phyloP scores from a whole-genome alignment of 1,284 basidiomycete species.

The Moniliella sp. region DNA sequence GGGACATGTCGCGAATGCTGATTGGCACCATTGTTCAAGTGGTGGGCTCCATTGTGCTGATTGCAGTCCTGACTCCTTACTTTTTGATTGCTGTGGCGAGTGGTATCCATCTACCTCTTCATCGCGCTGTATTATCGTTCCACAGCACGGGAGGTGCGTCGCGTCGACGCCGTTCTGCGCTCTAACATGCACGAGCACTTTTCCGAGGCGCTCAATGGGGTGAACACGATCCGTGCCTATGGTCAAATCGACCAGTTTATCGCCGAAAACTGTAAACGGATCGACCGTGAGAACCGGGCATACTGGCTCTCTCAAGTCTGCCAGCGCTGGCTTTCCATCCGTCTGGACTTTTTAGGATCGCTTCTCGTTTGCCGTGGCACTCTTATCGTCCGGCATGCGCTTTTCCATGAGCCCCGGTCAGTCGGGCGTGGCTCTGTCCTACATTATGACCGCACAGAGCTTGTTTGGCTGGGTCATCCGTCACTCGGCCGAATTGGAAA shows the following conservation, averaged over 20 bases:
- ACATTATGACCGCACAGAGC: constrained; percentile 44
- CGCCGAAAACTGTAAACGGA: not conserved
- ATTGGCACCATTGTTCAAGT: constrained; percentile 46
- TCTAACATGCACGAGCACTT: constrained; percentile 13
- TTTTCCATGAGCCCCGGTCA: constrained; percentile 56
- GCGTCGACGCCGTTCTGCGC: constrained; percentile 7
- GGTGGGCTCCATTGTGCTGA: constrained; percentile 51
- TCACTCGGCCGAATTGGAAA: constrained; percentile 36
- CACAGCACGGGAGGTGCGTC: constrained; percentile 2
- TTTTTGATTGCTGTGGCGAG: not conserved
- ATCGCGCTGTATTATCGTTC: constrained; percentile 2
- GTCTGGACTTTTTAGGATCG: constrained; percentile 62
- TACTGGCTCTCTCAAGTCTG: constrained; percentile 12
- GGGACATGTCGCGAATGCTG: no score
- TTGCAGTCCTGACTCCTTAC: constrained; percentile 4
- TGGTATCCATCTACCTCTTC: constrained; percentile 2
- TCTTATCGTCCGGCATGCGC: constrained; percentile 54
- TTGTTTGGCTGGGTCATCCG: constrained; percentile 62
- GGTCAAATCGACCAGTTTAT: not conserved
- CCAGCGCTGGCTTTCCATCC: constrained; percentile 38
- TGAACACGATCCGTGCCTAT: constrained; percentile 1
- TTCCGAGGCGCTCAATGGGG: constrained; percentile 1
- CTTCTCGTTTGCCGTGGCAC: constrained; percentile 47
- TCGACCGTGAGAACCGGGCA: constrained; percentile 2
- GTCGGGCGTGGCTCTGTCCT: constrained; percentile 55